These are phyloP conservation scores for Scutellaria baicalensis DNA, from an alignment of 257 asterid species.

Conservation along the genomic window DNA sequence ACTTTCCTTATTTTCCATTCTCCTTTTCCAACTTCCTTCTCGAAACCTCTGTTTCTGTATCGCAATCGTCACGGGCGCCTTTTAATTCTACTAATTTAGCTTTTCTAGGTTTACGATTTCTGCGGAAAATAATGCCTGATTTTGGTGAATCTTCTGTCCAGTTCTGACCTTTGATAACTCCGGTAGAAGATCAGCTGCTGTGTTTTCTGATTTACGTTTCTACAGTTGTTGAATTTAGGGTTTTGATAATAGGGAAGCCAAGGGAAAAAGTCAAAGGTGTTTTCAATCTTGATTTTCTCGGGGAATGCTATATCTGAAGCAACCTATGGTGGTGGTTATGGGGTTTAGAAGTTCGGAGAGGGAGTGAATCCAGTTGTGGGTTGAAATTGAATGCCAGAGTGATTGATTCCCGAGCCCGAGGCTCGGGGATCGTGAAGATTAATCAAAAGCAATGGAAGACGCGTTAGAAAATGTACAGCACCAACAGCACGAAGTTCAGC, in stretches of 20 bases:
- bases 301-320: conserved; percentile 60
- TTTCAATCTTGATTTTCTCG: conserved; percentile 6
- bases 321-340: conserved; percentile 34
- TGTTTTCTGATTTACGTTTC: conserved; percentile 15
- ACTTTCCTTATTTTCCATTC: neutral
- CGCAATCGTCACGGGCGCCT: conserved; percentile 3
- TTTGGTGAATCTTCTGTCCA: neutral
- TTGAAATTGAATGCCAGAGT: conserved; percentile 60
- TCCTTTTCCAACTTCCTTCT: neutral
- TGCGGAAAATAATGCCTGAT: neutral
- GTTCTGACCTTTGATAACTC: neutral
- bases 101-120: neutral
- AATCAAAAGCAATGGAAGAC: conserved; percentile 37
- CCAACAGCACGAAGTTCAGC: conserved; percentile 27
- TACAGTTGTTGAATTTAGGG: conserved; percentile 27
- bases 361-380: conserved; percentile 13
- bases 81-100: neutral
- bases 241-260: conserved; percentile 6
- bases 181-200: conserved; percentile 24
- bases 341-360: conserved; percentile 28
- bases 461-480: conserved; percentile 28
- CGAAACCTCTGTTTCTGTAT: conserved; percentile 10
- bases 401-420: conserved; percentile 86
- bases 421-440: conserved; percentile 60
- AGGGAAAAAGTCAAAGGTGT: conserved; percentile 8